These are phyloP conservation scores for Kodamaea jinghongensis DNA, from an alignment of 805 yeast genomes.

Conservation along the genomic window DNA sequence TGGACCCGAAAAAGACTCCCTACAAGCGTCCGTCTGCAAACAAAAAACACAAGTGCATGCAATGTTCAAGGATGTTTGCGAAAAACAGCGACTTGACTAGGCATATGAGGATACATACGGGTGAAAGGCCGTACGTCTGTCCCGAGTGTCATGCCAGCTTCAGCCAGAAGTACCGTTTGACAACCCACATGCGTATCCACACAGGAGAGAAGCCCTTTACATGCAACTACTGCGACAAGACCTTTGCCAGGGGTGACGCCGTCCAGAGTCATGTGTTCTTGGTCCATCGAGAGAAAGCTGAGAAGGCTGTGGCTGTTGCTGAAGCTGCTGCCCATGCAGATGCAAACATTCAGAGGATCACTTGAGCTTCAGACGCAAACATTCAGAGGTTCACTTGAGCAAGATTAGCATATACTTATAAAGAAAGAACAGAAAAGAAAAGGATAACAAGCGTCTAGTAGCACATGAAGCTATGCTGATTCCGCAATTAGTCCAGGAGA, in stretches of 20 bases:
- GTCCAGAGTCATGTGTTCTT: conserved; percentile 21
- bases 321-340: too few species aligned
- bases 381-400: too few species aligned
- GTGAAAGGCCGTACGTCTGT: conserved; percentile 10
- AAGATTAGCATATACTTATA: too few species aligned
- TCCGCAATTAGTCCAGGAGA: too few species aligned
- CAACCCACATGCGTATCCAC: conserved; percentile 23
- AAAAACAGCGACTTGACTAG: conserved; percentile 13
- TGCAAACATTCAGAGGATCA: too few species aligned
- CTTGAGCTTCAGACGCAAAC: too few species aligned
- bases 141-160: conserved; percentile 10
- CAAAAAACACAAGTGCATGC: conserved; percentile 19
- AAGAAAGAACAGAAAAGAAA: too few species aligned
- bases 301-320: conserved; percentile 8
- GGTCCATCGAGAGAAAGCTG: conserved; percentile 15
- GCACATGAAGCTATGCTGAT: too few species aligned
- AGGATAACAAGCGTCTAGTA: too few species aligned
- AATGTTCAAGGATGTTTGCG: conserved; percentile 22
- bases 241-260: conserved; percentile 25
- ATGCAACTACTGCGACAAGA: conserved; percentile 57
- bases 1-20: conserved; percentile 16
- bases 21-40: conserved; percentile 21
- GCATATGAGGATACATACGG: conserved; percentile 11
- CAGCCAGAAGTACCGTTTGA: conserved; percentile 12
- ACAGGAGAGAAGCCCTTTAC: conserved; percentile 85